Evolutionary conservation across 2,329 filamentous ascomycete genomes (phyloP), one percentile per base, ranked within the genome.

Genomic region (Diaporthe destruens): DNA sequence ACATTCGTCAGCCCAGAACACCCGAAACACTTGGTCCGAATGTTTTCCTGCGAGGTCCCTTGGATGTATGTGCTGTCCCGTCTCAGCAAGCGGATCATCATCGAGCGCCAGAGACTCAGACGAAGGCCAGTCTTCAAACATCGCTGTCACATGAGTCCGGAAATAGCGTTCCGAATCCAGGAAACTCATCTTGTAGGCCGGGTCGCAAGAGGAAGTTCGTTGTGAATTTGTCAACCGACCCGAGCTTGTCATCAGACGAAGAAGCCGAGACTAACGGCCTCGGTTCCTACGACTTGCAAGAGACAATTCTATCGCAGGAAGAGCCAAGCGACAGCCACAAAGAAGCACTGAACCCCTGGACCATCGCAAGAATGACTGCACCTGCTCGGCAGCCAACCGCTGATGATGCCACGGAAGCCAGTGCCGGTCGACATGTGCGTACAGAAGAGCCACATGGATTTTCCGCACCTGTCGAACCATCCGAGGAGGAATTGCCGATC

Each of bases 311-410:
- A 6, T 57, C 39, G 18, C 34, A 25, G 54, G 54, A 36, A 14
- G 59, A 68, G 9, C n/a, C 20, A 16, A 56, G 8, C 12, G 23
- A 36, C n/a, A 23, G 55, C 34, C 70, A 71, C 9, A 73, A 68
- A 16, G 74, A 77, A 66, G 76, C 68, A 12, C 74, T 83, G 7
- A 84, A 84, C 71, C 83, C 82, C 29, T 85, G 82, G 82, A 73
- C 79, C 8, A 82, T 84, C 74, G 81, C 83, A 36, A 84, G 82
- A 73, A 78, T 82, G 77, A 80, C 76, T 44, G 75, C 77, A n/a
- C 74, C 77, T 39, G 47, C 59, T 51, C 67, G 67, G 20, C 66
- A 65, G 32, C 23, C 23, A 20, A 16, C 42, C 29, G 47, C 49
- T 34, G 12, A n/a, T 7, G 18, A 65, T 47, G 11, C 6, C 36